Base-by-base conservation (phyloP, 2,329 filamentous ascomycete species). In the Sporothrix dimorphospora region DNA sequence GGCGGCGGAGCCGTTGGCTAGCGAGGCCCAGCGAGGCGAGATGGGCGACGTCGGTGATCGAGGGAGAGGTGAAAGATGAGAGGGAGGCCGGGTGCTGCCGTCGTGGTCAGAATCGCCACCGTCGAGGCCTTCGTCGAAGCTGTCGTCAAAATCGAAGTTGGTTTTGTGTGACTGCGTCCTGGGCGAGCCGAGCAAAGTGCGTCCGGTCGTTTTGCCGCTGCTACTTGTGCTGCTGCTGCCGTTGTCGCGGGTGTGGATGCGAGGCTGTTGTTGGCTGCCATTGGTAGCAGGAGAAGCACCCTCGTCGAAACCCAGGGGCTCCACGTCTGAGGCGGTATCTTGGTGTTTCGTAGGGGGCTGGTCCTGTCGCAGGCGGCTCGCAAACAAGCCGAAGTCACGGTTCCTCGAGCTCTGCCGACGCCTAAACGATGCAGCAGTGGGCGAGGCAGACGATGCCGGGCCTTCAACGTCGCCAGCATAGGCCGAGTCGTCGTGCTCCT, bases 21-120 rank as follows among this genome's bases (percentile, higher is more conserved):
- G 78, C 24, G 83, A 83, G 70, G 86, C 85, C 85, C 86, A 88
- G 75, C 85, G 80, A 24, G 81, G 79, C 24, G 82, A 83, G 53
- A 80, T 74, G 61, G 78, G 74, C 34, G 81, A 82, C 24, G 79
- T 73, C 34, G 78, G 74, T 19, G 80, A 81, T 34, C 81, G 75
- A 57, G 82, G 80, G 34, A 69, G 34, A 53, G 68, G 27, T 30
- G 51, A 69, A 16, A 51, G 55, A 5, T 63, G 38, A n/a, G 63
- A 40, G 55, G 65, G 57, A 21, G 66, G 51, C 30, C 61, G 45
- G 19, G 40, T 63, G 66, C 61, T 51, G 66, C 21, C 38, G 63
- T 55, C 69, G 59, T 75, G 34, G 47, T 72, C 69, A 19, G 19
- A 55, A 11, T 72, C 65, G 47, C 21, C 24, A 14, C 34, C 53